Base-by-base conservation (phyloP, 306 rosid species). In the Gleditsia sinensis region DNA sequence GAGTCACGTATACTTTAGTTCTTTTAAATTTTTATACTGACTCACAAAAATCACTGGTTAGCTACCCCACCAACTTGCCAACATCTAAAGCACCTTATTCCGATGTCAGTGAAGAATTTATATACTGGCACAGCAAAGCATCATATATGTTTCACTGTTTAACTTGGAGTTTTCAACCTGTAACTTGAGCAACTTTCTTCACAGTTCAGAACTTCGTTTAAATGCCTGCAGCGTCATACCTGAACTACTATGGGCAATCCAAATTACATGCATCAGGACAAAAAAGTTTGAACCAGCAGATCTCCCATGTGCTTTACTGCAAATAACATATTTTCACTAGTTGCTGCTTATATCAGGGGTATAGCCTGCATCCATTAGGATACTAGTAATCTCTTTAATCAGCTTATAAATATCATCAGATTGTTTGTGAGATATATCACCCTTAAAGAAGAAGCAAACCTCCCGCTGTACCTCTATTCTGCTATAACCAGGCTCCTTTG, bases 401-500 rank as follows among this genome's bases (percentile, higher is more conserved):
- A 83, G 81, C 79, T 73, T 78, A 75, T 84, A 83, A 61, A 92
- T 87, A 81, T 84, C 93, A 53, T 65, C 55, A 32, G 80, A 80
- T 55, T 78, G 83, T 65, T 39, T 71, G 73, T 86, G 96, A 77
- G 81, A 83, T 48, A 71, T 75, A 70, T 88, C 90, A 42, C 79
- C 83, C 75, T 81, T 88, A 40, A 84, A 74, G 62, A 90, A 90
- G 78, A 88, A 79, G 49, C 71, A 72, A 65, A 82, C 77, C 80
- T 72, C 84, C 40, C 57, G 78, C 69, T 86, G 93, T 42, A 93
- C 78, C 81, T 87, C 98, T 71, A 93, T 83, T 79, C 86, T 81
- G 85, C 97, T 89, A 73, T 83, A 87, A 80, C 86, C 93, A 56
- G 92, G 97, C 57, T 93, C 97, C 75, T 89, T 93, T 36, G 51